phyloP scores from a whole-genome alignment of 768 basidiomycete species.

The Mycena haematopus region DNA sequence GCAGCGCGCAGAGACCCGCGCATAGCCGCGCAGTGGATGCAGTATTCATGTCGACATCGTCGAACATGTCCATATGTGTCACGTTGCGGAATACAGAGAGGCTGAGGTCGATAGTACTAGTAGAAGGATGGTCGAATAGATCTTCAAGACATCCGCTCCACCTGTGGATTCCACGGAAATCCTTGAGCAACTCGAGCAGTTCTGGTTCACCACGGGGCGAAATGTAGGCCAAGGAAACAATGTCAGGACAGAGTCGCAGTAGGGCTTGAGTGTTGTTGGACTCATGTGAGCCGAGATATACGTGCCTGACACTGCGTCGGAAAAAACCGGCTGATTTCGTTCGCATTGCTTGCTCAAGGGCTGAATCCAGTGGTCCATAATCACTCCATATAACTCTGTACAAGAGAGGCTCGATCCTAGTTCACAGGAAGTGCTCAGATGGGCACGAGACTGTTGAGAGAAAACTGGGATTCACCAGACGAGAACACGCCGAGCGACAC shows the following conservation, averaged over 20 bases:
- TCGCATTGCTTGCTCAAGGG: neutral
- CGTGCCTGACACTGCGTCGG: slow-evolving; percentile 2
- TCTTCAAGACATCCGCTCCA: slow-evolving; percentile 16
- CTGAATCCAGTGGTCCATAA: neutral
- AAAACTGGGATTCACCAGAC: neutral
- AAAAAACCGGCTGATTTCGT: slow-evolving; percentile 23
- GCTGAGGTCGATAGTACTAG: neutral
- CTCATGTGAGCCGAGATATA: neutral
- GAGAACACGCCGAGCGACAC: neutral
- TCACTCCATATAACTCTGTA: slow-evolving; percentile 12
- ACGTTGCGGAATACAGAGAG: slow-evolving; percentile 6
- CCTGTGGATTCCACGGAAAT: neutral
- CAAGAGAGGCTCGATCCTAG: slow-evolving; percentile 23
- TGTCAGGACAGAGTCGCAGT: slow-evolving; percentile 2
- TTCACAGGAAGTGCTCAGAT: neutral
- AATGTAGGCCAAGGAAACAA: slow-evolving; percentile 6
- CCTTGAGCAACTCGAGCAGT: neutral
- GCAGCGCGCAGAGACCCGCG: slow-evolving; percentile 1
- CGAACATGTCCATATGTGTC: slow-evolving; percentile 24
- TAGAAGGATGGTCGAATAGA: neutral
- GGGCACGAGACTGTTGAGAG: neutral
- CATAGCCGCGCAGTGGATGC: neutral
- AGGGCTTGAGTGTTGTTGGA: neutral
- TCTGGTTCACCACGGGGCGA: neutral
- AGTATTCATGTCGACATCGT: neutral